A percentile compares a stretch with the other conserved stretches of the same genome.
Conservation (phyloP, 108 stramenopile species). For the Cyclotella baltica region DNA sequence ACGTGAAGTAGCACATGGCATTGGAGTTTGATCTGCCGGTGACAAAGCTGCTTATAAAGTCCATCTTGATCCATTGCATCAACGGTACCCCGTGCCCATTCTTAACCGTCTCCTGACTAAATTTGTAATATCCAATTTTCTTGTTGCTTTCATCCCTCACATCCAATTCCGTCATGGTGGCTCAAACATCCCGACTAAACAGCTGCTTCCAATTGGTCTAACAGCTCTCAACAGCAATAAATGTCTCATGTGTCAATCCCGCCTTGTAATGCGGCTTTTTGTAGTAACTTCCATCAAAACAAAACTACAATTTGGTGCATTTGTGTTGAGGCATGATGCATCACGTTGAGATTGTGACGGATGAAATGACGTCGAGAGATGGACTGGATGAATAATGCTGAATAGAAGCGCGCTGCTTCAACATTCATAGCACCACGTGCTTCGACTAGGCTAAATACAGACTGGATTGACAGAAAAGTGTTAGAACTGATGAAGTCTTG, state of each 20-base stretch:
- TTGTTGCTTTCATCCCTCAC: neutral
- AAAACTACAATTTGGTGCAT: slow-evolving; percentile 59
- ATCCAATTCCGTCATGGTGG: slow-evolving; percentile 28
- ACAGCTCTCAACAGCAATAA: slow-evolving; percentile 22
- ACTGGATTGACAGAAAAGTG: neutral
- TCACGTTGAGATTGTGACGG: slow-evolving; percentile 22
- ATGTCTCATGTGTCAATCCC: too few species aligned
- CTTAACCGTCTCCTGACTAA: slow-evolving; percentile 14
- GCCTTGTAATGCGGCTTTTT: slow-evolving; percentile 33
- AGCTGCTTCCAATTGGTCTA: slow-evolving; percentile 25
- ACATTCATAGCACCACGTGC: slow-evolving; percentile 6
- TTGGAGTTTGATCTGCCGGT: slow-evolving; percentile 26
- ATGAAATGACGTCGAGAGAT: slow-evolving; percentile 38
- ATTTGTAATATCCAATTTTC: slow-evolving; percentile 29
- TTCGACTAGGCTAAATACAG: slow-evolving; percentile 13
- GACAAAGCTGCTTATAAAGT: neutral
- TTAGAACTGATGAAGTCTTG: slow-evolving; percentile 20
- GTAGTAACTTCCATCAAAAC: slow-evolving; percentile 54
- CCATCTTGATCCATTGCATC: slow-evolving; percentile 2
- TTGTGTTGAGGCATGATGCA: slow-evolving; percentile 37
- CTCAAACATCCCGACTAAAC: neutral
- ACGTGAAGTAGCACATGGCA: slow-evolving; percentile 56
- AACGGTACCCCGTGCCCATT: slow-evolving; percentile 31
- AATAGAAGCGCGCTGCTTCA: neutral
- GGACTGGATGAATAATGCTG: slow-evolving; percentile 26